phyloP scores from a whole-genome alignment of 495 filamentous ascomycete genomes.

The Penicillium crystallinum region DNA sequence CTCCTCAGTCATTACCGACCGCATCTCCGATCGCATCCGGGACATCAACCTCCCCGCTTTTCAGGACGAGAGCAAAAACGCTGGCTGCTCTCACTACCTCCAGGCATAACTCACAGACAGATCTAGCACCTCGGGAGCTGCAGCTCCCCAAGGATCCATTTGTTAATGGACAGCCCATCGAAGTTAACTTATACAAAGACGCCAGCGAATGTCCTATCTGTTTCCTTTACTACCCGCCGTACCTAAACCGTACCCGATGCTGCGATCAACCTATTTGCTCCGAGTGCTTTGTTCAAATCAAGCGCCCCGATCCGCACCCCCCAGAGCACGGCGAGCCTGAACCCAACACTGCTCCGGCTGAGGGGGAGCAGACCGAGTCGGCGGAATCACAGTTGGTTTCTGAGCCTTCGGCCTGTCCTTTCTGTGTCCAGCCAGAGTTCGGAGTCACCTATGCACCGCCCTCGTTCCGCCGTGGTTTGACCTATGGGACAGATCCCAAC shows the following conservation, averaged over 20 bases:
- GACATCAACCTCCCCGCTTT: conserved; percentile 57
- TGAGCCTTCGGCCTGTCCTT: conserved; percentile 89
- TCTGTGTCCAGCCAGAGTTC: conserved; percentile 92
- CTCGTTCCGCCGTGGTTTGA: conserved; percentile 77
- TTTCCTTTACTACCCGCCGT: conserved; percentile 92
- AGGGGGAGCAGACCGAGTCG: conserved; percentile 34
- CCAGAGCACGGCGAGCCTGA: conserved; percentile 72
- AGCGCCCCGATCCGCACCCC: conserved; percentile 89
- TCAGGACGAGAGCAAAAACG: conserved; percentile 73
- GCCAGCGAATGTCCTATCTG: conserved; percentile 91
- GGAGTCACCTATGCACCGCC: conserved; percentile 89
- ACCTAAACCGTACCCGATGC: conserved; percentile 91
- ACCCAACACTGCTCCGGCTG: conserved; percentile 40
- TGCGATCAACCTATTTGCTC: conserved; percentile 97
- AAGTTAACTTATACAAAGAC: conserved; percentile 90
- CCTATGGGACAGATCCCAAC: conserved; percentile 53
- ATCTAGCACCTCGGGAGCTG: conserved; percentile 71
- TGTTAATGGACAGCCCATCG: conserved; percentile 86
- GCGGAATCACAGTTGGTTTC: conserved; percentile 70
- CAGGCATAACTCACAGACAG: conserved; percentile 61
- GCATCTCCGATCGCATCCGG: conserved; percentile 49
- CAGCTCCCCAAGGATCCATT: conserved; percentile 76
- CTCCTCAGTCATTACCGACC: conserved; percentile 47
- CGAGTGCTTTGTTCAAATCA: conserved; percentile 98
- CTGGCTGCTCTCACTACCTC: conserved; percentile 70